phyloP scores from a whole-genome alignment of 306 rosid species.

The Sophora flavescens region DNA sequence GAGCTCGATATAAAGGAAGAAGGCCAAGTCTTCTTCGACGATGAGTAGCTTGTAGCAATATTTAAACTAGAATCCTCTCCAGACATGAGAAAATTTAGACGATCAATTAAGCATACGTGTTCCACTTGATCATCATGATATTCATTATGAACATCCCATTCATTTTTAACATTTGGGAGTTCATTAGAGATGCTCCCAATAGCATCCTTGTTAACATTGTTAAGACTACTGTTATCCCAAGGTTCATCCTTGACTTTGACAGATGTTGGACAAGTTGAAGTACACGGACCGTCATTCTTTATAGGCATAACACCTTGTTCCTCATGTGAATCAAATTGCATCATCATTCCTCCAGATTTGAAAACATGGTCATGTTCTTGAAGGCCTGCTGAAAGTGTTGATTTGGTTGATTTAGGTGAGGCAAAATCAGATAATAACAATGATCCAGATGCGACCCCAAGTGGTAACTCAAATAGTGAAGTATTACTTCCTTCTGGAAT shows the following conservation, averaged over 20 bases:
- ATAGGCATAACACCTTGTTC: slow-evolving; percentile 48
- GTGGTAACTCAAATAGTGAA: slow-evolving; percentile 45
- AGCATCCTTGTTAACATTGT: slow-evolving; percentile 46
- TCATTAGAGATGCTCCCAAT: slow-evolving; percentile 45
- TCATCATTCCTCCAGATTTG: slow-evolving; percentile 40
- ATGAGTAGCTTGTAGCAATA: slow-evolving; percentile 41
- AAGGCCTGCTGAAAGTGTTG: slow-evolving; percentile 33
- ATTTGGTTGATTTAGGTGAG: slow-evolving; percentile 29
- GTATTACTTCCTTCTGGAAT: slow-evolving; percentile 46
- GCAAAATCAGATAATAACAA: slow-evolving; percentile 31
- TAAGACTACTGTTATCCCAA: slow-evolving; percentile 49
- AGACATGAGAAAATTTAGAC: slow-evolving; percentile 58
- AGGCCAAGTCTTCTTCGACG: slow-evolving; percentile 48
- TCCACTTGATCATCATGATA: slow-evolving; percentile 59
- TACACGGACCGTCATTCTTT: slow-evolving; percentile 43
- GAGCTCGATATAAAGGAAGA: slow-evolving; percentile 46
- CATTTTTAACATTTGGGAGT: slow-evolving; percentile 59
- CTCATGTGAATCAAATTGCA: slow-evolving; percentile 54
- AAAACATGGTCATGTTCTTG: slow-evolving; percentile 46
- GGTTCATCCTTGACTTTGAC: slow-evolving; percentile 77
- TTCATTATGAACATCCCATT: slow-evolving; percentile 49
- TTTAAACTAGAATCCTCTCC: slow-evolving; percentile 47
- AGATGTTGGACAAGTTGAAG: slow-evolving; percentile 49
- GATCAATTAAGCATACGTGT: slow-evolving; percentile 64
- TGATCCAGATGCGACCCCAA: slow-evolving; percentile 35